Conservation (phyloP, 2,329 filamentous ascomycete species). For the Ophiostoma perfectum region DNA sequence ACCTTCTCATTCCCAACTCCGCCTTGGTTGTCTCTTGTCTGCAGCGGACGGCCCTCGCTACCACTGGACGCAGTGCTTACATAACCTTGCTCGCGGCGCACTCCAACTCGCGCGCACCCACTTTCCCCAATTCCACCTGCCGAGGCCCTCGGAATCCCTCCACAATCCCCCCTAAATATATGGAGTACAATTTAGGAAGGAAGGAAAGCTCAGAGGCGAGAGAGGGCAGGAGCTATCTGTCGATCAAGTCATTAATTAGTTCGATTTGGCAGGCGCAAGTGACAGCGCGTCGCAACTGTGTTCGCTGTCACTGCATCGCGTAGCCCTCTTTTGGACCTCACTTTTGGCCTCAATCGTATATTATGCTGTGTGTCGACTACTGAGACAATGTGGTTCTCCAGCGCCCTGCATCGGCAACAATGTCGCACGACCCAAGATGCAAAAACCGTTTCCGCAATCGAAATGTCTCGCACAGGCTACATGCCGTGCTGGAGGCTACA, state of each 20-base stretch:
- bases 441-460: not conserved
- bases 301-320: not conserved
- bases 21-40: not conserved
- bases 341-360: not conserved
- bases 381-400: not conserved
- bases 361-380: not conserved
- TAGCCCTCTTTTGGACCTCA: slow-evolving; percentile 1
- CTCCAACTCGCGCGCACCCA: not conserved
- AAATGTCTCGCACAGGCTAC: slow-evolving; percentile 3
- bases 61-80: not conserved
- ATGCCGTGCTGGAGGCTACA: slow-evolving; percentile 3
- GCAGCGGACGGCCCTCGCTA: not conserved
- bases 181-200: slow-evolving; percentile 13
- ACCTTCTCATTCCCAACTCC: not conserved
- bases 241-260: not conserved
- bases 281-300: not conserved
- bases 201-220: not conserved
- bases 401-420: slow-evolving; percentile 1
- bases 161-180: slow-evolving; percentile 17
- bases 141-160: slow-evolving; percentile 26
- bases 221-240: not conserved
- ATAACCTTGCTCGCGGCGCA: not conserved
- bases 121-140: slow-evolving; percentile 16
- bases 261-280: not conserved
- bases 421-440: not conserved